Base-by-base conservation (phyloP, 768 basidiomycete genomes). In the Lactifluus piperatus region DNA sequence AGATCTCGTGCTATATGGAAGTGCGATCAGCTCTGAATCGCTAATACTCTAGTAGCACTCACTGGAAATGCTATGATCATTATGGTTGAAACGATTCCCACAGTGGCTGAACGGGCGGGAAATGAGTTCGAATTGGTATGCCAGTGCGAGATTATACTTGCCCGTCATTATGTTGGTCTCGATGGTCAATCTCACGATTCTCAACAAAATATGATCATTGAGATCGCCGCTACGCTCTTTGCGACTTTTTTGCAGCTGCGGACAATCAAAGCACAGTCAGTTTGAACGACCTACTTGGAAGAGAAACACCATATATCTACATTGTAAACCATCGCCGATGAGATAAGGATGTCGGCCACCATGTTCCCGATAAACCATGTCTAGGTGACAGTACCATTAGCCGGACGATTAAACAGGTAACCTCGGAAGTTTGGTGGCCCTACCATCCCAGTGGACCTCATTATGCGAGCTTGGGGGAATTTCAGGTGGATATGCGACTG, bases 151-250 rank as follows among this genome's bases (percentile, higher is more conserved):
- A 20, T 14, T 22, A 14, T n/a, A 54, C 58, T 46, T 27, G 49
- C 63, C 30, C 56, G 64, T 24, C 60, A 68, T 57, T 3, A 58
- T 22, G 49, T 68, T 69, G 2, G 66, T 66, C 55, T 69, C 68
- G 22, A 69, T 45, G 13, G 65, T 65, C 46, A 69, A 24, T 13
- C 64, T 64, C 4, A 69, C 64, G 2, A 69, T 47, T 4, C 62
- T 58, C 4, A 54, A 22, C 2, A 69, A 45, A 26, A 57, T 16
- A 27, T 63, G 39, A 22, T n/a, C 14, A 18, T n/a, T n/a, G 29
- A 26, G n/a, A 14, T 7, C 5, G 16, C 41, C 14, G n/a, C 53
- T 62, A 27, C 14, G 14, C 2, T 26, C 39, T 10, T 5, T 27
- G 18, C 36, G 58, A 24, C 34, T 24, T 46, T 8, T 32, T 5